Evolutionary conservation across 2,329 filamentous ascomycete species (phyloP), one percentile per base, ranked within the genome.

Genomic region (Alternaria consortialis): DNA sequence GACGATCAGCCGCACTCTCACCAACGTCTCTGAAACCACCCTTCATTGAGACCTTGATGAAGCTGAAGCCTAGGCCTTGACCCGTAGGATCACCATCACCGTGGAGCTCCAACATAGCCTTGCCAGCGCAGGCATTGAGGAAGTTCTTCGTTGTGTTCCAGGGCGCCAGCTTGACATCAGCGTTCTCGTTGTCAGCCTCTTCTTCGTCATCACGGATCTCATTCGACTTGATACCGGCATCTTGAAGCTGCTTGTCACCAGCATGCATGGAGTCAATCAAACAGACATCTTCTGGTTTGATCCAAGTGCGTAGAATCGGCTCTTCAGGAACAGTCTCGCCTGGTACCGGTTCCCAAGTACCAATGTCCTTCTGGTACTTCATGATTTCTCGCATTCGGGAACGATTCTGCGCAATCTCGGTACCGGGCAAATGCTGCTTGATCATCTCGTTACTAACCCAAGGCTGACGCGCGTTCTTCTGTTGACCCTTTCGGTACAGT

Each of bases 111-210:
- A 99, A 86, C 95, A 99, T 99, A 3, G 95, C 95, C 77, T 99
- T 99, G 60, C 93, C 93, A 62, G 93, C 90, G 51, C 92, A 94
- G 1, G 95, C 95, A 67, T 97, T 91, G 60, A 97, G 87, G 80
- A 99, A 99, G 63, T 97, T 97, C 81, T 97, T 97, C 53, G 93
- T 97, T 0, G 93, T 94, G 71, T 94, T 93, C 95, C 95, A 99
- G 0, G 95, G 95, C 0, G 94, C 93, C 80, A 99, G 88, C 74
- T 94, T 92, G 77, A 94, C 89, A 53, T 96, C 93, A 11, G 96
- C 86, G 53, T 90, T 92, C 71, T 94, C 90, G 58, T 88, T 91
- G 17, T 88, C 86, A 15, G 87, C 86, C 29, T 82, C 80, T 27
- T 89, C 84, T 27, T 87, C 85, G 39, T 87, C 85, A 9, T 86